Evolutionary conservation across 345 rosid genomes (phyloP), one percentile per base, ranked within the genome.

Genomic region (Angophora floribunda): DNA sequence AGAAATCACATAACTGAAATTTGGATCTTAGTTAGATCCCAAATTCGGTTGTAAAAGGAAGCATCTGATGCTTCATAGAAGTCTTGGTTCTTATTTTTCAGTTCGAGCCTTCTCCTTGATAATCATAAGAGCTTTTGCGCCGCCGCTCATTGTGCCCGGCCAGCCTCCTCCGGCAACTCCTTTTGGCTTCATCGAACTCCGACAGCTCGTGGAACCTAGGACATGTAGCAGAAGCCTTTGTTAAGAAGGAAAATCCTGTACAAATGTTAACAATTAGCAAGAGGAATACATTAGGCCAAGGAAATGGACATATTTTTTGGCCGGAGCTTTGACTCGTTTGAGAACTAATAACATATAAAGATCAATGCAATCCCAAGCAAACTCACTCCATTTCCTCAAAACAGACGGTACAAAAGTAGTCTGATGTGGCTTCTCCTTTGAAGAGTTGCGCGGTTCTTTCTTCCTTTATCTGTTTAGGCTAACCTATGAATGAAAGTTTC

Each of bases 111-210:
- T 93, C 96, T 90, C 93, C 93, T 0, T 88, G 94, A 80, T 88
- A 87, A 8, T 95, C 97, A 51, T 75, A 61, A 51, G 97, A 80
- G 90, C 89, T 92, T 90, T 95, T 97, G 86, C 99, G 87, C 47
- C 99, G 95, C 52, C 99, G 94, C 91, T 95, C 97, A 2, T 97
- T 97, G 91, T 97, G 99, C 85, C 98, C 99, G 2, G 98, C 97
- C 87, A 97, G 92, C 86, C 98, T 97, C 89, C 94, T 90, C 45
- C 99, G 93, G 91, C 99, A 97, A 78, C 99, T 97, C 91, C 95
- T 92, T 90, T 96, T 97, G 61, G 88, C 15, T 26, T 95, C 95
- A 87, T 97, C 99, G 85, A 97, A 97, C 94, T 97, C 98, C 2
- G 94, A 75, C 41, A 97, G 28, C 82, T 92, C 96, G 55, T 97